Percentiles rank a stretch among this genome's conserved stretches.
These are phyloP conservation scores for Podospora conica DNA, from an alignment of 495 filamentous ascomycete species.

Conservation along the genomic window DNA sequence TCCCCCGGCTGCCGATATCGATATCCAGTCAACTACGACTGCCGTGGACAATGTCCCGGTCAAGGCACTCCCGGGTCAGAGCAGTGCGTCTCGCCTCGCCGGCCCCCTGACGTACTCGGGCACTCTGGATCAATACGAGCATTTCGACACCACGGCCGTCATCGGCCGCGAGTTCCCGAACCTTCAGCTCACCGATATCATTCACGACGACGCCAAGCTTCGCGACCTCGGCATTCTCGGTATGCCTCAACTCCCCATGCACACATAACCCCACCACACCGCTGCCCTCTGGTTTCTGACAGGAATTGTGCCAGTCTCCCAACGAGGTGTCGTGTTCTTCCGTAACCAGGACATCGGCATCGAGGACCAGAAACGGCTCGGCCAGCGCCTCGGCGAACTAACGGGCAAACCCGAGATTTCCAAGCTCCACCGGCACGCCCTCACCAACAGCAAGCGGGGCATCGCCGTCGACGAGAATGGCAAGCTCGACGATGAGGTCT, in stretches of 20 bases:
- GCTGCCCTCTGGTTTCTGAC: not conserved
- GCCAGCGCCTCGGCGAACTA: slow-evolving; percentile 56
- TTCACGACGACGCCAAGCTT: slow-evolving; percentile 63
- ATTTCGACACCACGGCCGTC: slow-evolving; percentile 59
- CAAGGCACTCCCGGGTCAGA: slow-evolving; percentile 46
- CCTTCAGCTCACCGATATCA: slow-evolving; percentile 53
- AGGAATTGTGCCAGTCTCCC: slow-evolving; percentile 48
- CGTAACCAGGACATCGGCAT: slow-evolving; percentile 57
- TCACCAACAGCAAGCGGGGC: slow-evolving; percentile 52
- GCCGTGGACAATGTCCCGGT: slow-evolving; percentile 58
- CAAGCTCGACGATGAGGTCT: slow-evolving; percentile 61
- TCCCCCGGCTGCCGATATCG: slow-evolving; percentile 31
- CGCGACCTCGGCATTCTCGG: slow-evolving; percentile 62
- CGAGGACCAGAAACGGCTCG: slow-evolving; percentile 59
- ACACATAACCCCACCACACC: not conserved
- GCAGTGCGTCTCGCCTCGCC: slow-evolving; percentile 71
- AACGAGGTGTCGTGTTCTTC: slow-evolving; percentile 71
- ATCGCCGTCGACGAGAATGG: slow-evolving; percentile 44
- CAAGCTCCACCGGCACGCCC: slow-evolving; percentile 49
- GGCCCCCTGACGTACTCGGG: slow-evolving; percentile 73
- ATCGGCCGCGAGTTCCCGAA: slow-evolving; percentile 62
- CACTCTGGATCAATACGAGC: slow-evolving; percentile 51
- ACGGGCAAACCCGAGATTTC: slow-evolving; percentile 61
- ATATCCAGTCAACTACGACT: slow-evolving; percentile 20
- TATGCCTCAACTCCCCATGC: slow-evolving; percentile 28